Evolutionary conservation across 768 basidiomycete genomes (phyloP).

Genomic region (Xanthoconium stramineum): DNA sequence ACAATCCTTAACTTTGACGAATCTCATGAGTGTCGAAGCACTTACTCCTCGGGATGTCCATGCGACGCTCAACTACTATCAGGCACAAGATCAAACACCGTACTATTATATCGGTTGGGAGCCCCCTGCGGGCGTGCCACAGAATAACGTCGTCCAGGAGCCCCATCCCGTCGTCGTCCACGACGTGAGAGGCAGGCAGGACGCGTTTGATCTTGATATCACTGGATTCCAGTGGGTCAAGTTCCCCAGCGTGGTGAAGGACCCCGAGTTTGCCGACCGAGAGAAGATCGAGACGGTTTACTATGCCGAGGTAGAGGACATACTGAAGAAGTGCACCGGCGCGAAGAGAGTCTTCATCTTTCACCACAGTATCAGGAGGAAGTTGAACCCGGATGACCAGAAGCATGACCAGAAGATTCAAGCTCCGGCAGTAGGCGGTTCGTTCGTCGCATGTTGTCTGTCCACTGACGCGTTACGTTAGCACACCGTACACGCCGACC

Average conservation of each 20-base stretch:
- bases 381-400: background rate
- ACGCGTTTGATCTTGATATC: background rate
- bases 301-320: background rate
- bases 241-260: background rate
- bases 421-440: background rate
- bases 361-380: slow-evolving; percentile 1
- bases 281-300: background rate
- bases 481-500: background rate
- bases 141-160: background rate
- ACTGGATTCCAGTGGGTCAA: background rate
- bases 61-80: background rate
- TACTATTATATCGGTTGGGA: background rate
- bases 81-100: background rate
- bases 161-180: background rate
- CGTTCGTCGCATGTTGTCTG: background rate
- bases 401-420: background rate
- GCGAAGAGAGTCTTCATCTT: background rate
- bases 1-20: too few species aligned
- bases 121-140: background rate
- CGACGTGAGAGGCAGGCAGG: background rate
- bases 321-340: background rate
- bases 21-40: background rate
- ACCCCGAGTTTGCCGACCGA: background rate
- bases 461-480: background rate
- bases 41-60: background rate